phyloP scores from a whole-genome alignment of 768 basidiomycete species.

The Mycena vulgaris region DNA sequence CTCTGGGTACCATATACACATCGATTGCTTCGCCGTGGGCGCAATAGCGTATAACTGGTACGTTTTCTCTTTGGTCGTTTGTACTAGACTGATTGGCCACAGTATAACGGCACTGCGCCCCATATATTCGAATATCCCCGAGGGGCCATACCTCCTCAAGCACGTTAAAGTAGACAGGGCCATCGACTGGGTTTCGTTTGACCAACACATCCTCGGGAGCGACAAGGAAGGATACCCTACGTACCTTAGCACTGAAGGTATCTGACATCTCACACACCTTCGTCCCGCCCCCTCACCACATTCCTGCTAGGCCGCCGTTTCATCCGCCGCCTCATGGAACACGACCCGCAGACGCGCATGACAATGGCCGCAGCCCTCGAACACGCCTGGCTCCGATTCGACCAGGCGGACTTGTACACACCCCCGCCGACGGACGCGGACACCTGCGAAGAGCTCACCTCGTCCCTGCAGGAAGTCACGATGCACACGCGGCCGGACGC shows the following conservation, averaged over 20 bases:
- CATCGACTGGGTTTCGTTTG: constrained; percentile 6
- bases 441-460: neutral
- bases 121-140: neutral
- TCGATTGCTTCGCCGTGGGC: constrained; percentile 96
- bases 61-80: neutral
- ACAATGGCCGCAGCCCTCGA: constrained; percentile 74
- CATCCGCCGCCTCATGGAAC: constrained; percentile 73
- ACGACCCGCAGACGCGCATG: constrained; percentile 76
- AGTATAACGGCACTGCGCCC: neutral
- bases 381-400: constrained; percentile 85
- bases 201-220: neutral
- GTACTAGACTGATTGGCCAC: neutral
- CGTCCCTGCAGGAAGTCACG: neutral
- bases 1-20: constrained; percentile 85
- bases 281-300: constrained; percentile 2
- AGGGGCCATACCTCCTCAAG: neutral
- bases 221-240: constrained; percentile 28
- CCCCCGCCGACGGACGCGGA: neutral
- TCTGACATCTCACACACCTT: constrained; percentile 55
- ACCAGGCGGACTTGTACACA: constrained; percentile 24
- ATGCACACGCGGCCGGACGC: neutral
- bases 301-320: constrained; percentile 71
- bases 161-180: neutral
- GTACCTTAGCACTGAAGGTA: constrained; percentile 44
- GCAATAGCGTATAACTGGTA: constrained; percentile 87